A percentile compares a stretch with the other conserved stretches of the same genome.
Evolutionary conservation across 768 basidiomycete species (phyloP).

Genomic region (Pseudohyphozyma bogoriensis): DNA sequence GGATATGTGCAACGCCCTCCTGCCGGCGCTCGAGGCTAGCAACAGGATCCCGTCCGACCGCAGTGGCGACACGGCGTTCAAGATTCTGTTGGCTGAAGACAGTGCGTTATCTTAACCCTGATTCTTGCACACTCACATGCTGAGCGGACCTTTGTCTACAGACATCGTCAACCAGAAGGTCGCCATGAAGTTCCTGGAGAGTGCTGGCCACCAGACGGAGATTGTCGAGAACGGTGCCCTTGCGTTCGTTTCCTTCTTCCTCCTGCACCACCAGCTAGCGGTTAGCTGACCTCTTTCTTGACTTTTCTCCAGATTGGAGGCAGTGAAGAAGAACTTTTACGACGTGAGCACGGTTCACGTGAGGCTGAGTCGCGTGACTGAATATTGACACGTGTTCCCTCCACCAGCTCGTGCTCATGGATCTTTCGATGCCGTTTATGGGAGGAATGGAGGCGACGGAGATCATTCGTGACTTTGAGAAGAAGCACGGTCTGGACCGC

Average conservation of each 20-base stretch:
- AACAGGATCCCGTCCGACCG: slow-evolving; percentile 79
- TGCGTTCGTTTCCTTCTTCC: too few species aligned
- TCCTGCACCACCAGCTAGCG: too few species aligned
- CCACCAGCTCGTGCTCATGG: slow-evolving; percentile 55
- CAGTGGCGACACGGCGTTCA: slow-evolving; percentile 75
- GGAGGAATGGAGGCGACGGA: slow-evolving; percentile 97
- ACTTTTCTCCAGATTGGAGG: too few species aligned
- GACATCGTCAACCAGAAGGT: slow-evolving; percentile 70
- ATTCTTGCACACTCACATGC: background rate
- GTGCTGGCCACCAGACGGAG: slow-evolving; percentile 88
- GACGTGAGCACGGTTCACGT: slow-evolving; percentile 21
- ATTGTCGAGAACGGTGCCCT: slow-evolving; percentile 95
- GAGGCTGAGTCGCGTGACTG: too few species aligned
- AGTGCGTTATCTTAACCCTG: slow-evolving; percentile 38
- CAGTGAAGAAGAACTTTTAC: slow-evolving; percentile 55
- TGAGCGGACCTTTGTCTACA: too few species aligned
- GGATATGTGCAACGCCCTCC: slow-evolving; percentile 81
- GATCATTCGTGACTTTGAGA: slow-evolving; percentile 75
- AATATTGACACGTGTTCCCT: background rate
- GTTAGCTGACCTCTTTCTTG: too few species aligned
- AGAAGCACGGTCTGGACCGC: slow-evolving; percentile 54
- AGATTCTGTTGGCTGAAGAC: slow-evolving; percentile 93
- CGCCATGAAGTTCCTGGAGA: slow-evolving; percentile 91
- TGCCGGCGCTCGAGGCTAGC: slow-evolving; percentile 88
- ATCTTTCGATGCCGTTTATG: slow-evolving; percentile 84